Percentiles rank a stretch among this genome's conserved stretches.
Evolutionary conservation across 495 filamentous ascomycete species (phyloP).

Genomic region (Wilcoxina mikolae): DNA sequence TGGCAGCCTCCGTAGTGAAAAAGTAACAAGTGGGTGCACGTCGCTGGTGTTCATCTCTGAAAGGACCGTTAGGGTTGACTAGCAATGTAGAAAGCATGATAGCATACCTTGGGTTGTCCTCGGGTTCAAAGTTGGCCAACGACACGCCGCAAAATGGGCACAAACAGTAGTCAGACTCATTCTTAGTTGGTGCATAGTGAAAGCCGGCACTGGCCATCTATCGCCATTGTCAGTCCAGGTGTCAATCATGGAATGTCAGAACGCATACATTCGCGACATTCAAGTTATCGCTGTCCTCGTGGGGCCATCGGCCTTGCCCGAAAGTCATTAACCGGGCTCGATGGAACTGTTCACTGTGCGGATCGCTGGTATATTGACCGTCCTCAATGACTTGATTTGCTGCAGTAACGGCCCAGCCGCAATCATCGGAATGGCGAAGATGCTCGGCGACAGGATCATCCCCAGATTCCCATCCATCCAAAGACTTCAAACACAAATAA

Average conservation of each 20-base stretch:
- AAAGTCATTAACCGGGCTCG: slow-evolving; percentile 74
- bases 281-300: slow-evolving; percentile 41
- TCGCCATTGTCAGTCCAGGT: not conserved
- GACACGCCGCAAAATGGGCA: slow-evolving; percentile 79
- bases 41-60: slow-evolving; percentile 69
- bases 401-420: slow-evolving; percentile 75
- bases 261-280: not conserved
- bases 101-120: slow-evolving; percentile 52
- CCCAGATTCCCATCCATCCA: slow-evolving; percentile 15
- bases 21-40: slow-evolving; percentile 70
- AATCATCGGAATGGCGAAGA: slow-evolving; percentile 60
- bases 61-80: slow-evolving; percentile 25
- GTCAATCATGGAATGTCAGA: not conserved
- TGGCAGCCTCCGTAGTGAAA: slow-evolving; percentile 42
- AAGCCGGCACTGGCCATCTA: slow-evolving; percentile 83
- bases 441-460: slow-evolving; percentile 47
- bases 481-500: slow-evolving; percentile 58
- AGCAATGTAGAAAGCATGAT: not conserved
- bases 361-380: slow-evolving; percentile 42
- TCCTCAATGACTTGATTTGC: slow-evolving; percentile 49
- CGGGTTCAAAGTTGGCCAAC: slow-evolving; percentile 82
- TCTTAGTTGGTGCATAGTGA: slow-evolving; percentile 70
- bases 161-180: slow-evolving; percentile 64
- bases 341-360: slow-evolving; percentile 49
- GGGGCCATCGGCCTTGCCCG: slow-evolving; percentile 60